Evolutionary conservation across 1,284 basidiomycete genomes (phyloP), one percentile per base, ranked within the genome.

Genomic region (Ceratobasidium sp.): DNA sequence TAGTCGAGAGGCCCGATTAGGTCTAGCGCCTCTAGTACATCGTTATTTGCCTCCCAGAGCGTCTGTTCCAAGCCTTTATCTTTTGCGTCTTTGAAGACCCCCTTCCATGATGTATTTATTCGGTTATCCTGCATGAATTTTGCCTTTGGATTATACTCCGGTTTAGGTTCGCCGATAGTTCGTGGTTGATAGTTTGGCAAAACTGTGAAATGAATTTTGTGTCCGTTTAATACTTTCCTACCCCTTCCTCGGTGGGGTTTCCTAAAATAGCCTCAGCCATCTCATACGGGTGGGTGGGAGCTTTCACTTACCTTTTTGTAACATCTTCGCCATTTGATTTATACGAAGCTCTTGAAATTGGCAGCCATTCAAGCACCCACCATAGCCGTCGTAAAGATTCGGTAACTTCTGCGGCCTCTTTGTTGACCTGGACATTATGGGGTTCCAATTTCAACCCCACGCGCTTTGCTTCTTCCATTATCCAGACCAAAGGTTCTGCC

Each of bases 401-500:
- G n/a, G 55, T 58, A 38, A 58, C 35, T 30, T 58, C 55, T 3
- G 30, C 14, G 21, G 2, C 9, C 55, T 54, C 18, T 2, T 16
- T 54, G 7, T 28, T 21, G 30, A 54, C 23, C 26, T 11, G 26
- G 16, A 32, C 16, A 2, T 58, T 32, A 23, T 41, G 55, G 2
- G 30, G 32, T 16, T 50, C 16, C 44, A 77, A n/a, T 16, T 18
- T n/a, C 28, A 77, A 52, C 1, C 76, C 77, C 1, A 28, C 32
- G 3, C 21, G 16, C 1, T 26, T 38, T 3, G 76, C 77, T 62
- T 78, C 77, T 9, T 54, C 66, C 18, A 44, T 57, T 76, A 78
- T 78, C 77, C 77, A 77, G 6, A 28, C 35, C 6, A 77, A 52
- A 3, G 77, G 44, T 28, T 74, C 52, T 8, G 26, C 35, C 11